Base-by-base conservation (phyloP, 257 asterid genomes). In the Ophiorrhiza pumila region DNA sequence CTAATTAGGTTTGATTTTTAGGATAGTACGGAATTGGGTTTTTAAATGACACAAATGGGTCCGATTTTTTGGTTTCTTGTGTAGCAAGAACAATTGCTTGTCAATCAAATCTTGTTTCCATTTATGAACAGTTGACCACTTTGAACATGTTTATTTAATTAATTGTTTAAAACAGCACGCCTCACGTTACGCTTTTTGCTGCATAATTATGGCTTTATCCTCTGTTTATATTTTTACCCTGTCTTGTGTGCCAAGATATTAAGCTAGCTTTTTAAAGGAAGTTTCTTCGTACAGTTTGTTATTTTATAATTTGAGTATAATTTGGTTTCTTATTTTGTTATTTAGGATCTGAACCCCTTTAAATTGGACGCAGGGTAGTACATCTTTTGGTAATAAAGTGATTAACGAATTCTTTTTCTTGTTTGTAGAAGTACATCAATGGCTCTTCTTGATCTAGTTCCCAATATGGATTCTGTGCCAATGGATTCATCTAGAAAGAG, bases 401-500 rank as follows among this genome's bases (percentile, higher is more conserved):
- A 53, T 71, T 1, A 41, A 71, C 27, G 12, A 4, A 2, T 25
- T 57, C 11, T 34, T 58, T 11, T 9, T n/a, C 32, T 42, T 35
- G 34, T 4, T 27, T 69, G 67, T 78, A 81, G 83, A 43, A 52
- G 46, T 49, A 35, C 55, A 22, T 32, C 14, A 1, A 79, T 73
- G 85, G 66, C 66, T 23, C 37, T 71, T 20, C n/a, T 41, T 25
- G 65, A 56, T 55, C 34, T 43, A 65, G 13, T 4, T 4, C 56
- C 71, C 13, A 75, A 37, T 56, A 10, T 53, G 56, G 69, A 46
- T 18, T 37, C 74, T 60, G 68, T 55, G 27, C 71, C 73, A 0
- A 20, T 79, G 50, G 84, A 74, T 65, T 62, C 50, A 37, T 20
- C 79, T 39, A 32, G 71, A 22, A 82, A 76, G 70, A 76, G 81